These are phyloP conservation scores for Naegleria fowleri DNA, from an alignment of 208 protist species.

Conservation along the genomic window DNA sequence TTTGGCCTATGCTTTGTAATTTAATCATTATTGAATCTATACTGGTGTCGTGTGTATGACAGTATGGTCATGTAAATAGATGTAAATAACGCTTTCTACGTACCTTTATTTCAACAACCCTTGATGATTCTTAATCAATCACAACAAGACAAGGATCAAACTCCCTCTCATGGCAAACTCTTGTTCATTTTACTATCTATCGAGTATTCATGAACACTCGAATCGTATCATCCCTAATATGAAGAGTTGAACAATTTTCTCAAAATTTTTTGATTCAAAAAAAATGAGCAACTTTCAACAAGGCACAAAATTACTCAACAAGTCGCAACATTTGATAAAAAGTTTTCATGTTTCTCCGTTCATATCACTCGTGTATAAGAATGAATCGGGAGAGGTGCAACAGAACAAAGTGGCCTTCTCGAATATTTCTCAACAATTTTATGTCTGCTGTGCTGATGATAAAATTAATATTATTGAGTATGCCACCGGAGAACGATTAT, in stretches of 20 bases:
- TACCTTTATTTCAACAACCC: too few relatives aligned
- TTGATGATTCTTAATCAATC: too few relatives aligned
- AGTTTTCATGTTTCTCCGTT: not conserved
- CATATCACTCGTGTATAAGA: not conserved
- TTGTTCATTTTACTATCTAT: too few relatives aligned
- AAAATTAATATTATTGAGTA: slow-evolving; percentile 16
- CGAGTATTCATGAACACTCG: too few relatives aligned
- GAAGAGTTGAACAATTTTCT: too few relatives aligned
- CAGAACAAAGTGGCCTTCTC: not conserved
- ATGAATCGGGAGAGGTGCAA: not conserved
- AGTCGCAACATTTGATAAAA: not conserved
- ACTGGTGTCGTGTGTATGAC: too few relatives aligned
- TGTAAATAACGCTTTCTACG: too few relatives aligned
- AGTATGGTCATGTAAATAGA: too few relatives aligned
- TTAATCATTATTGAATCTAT: too few relatives aligned
- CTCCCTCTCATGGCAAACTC: too few relatives aligned
- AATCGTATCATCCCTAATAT: too few relatives aligned
- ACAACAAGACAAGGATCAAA: too few relatives aligned
- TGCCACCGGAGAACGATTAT: not conserved
- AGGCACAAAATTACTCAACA: not conserved
- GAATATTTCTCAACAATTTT: not conserved
- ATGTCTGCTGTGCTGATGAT: not conserved
- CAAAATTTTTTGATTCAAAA: not conserved
- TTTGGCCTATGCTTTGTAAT: not conserved
- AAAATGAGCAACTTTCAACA: not conserved